Base-by-base conservation (phyloP, 257 asterid species). In the Solanum appendiculatum region DNA sequence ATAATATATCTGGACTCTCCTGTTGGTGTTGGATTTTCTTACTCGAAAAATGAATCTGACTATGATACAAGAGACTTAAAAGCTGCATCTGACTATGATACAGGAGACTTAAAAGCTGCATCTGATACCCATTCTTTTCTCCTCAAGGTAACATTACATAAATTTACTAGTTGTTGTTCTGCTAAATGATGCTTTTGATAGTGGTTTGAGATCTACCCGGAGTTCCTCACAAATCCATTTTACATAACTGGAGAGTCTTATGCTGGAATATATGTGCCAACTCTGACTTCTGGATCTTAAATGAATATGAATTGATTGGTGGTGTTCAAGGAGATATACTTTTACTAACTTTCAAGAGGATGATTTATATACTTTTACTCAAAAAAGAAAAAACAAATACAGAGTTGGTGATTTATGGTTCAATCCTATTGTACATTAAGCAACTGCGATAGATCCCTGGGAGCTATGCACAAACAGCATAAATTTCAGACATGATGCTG, bases 201-300 rank as follows among this genome's bases (percentile, higher is more conserved):
- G 99, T 97, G 99, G 99, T 97, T 97, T 85, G 96, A 94, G 90
- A 95, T 94, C 88, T 97, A 94, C 87, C 93, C 98, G 1, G 98
- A 95, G 90, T 97, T 90, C 90, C 92, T 90, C 73, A 88, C 92
- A 58, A 95, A 97, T 87, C 96, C 98, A 23, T 95, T 97, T 86
- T 97, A 77, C 85, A 95, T 97, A 89, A 37, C 94, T 13, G 99
- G 99, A 89, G 99, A 95, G 87, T 97, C 99, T 11, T 97, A 97
- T 87, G 99, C 98, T 86, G 99, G 99, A 88, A 82, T 97, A 34
- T 97, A 97, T 82, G 96, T 95, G 86, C 99, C 99, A 48, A 97
- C 99, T 75, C 94, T 97, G 93, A 90, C 98, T 85, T 91, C 86
- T 60, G 37, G 84, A 78, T 42, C 16, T 0, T 44, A 44, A 42